Conservation (phyloP, 345 rosid species). For the Eucalyptus shirleyi region DNA sequence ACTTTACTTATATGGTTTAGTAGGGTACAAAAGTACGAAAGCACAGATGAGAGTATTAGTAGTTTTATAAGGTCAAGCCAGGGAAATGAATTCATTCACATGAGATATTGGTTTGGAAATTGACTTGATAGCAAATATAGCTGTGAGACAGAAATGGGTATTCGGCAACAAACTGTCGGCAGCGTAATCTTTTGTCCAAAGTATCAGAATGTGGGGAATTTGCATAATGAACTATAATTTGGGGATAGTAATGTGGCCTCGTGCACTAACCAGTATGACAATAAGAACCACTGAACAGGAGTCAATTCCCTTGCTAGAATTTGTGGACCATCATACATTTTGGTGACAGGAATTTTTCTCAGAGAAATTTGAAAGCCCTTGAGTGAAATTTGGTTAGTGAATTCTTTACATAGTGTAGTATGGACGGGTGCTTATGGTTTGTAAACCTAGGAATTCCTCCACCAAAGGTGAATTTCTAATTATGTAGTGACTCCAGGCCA, state of each 20-base stretch:
- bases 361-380: background rate
- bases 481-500: background rate
- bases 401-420: background rate
- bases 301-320: background rate
- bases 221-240: background rate
- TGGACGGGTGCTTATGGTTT: background rate
- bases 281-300: background rate
- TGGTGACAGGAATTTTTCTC: background rate
- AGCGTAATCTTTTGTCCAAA: background rate
- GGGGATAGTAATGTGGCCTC: background rate
- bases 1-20: background rate
- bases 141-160: background rate
- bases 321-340: background rate
- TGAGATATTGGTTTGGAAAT: background rate
- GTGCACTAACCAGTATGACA: background rate
- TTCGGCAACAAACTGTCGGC: background rate
- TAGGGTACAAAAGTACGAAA: background rate
- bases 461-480: background rate
- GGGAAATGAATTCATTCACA: background rate
- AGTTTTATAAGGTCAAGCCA: background rate
- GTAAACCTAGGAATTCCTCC: background rate
- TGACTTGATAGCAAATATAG: background rate
- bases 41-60: background rate
- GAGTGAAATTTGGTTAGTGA: background rate
- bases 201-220: background rate